Base-by-base conservation (phyloP, 352 stramenopile species). In the Phytophthora litchii region DNA sequence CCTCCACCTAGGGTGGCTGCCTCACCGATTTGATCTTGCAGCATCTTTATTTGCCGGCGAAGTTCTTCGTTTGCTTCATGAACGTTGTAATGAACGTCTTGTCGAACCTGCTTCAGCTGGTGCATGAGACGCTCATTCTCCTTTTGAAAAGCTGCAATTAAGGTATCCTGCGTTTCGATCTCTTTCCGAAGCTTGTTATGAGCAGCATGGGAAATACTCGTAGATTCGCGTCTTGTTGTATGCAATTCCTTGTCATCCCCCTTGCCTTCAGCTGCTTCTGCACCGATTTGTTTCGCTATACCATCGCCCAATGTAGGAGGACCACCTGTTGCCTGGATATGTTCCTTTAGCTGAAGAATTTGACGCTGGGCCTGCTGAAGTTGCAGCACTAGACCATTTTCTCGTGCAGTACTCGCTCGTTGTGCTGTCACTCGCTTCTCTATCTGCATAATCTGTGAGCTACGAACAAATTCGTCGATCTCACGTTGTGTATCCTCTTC, bases 111-210 rank as follows among this genome's bases (percentile, higher is more conserved):
- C 43, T 90, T 89, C 0, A 94, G 63, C 46, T 92, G 82, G 11
- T 74, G 76, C 86, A 94, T 95, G 1, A 95, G 56, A 20, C 85
- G 80, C 27, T 94, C 81, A 45, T 95, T 95, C 41, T 95, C 86
- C 35, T 78, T 77, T 62, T 94, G 86, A 53, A 86, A 95, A 0
- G 80, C 86, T 54, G 80, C 69, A 54, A 95, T 93, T 19, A 94
- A 68, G 11, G 51, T 77, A 36, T 94, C 84, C 68, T 95, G 86
- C 0, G 78, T 86, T 60, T 86, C 73, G 25, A 89, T 80, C 48
- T 89, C 80, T 45, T 89, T 86, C 36, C 80, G 57, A 14, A 90
- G 62, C 5, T 67, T 67, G 13, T 13, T 46, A 16, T 67, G 67
- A 4, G 55, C 44, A 29, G 20, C 36, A 21, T 59, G 35, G 4